A percentile compares a stretch with the other conserved stretches of the same genome.
These are phyloP conservation scores for Diplodia seriata DNA, from an alignment of 2,329 filamentous ascomycete species.

Conservation along the genomic window DNA sequence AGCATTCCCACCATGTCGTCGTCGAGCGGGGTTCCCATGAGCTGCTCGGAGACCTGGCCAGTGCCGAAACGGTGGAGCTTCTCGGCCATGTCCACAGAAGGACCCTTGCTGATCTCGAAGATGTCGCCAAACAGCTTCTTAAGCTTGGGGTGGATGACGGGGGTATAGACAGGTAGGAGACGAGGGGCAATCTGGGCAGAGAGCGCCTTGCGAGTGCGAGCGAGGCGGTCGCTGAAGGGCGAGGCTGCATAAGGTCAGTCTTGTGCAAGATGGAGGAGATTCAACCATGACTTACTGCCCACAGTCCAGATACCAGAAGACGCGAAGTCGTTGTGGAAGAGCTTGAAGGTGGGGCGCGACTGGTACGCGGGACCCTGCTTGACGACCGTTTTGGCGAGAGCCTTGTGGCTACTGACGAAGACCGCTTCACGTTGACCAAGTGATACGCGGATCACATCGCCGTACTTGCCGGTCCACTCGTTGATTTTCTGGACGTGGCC, in stretches of 20 bases:
- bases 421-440: constrained; percentile 8
- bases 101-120: constrained; percentile 34
- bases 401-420: constrained; percentile 11
- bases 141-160: constrained; percentile 36
- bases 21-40: constrained; percentile 34
- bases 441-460: constrained; percentile 6
- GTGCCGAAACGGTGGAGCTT: constrained; percentile 35
- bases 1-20: constrained; percentile 36
- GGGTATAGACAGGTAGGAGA: constrained; percentile 35
- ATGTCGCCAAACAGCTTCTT: constrained; percentile 35
- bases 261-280: neutral
- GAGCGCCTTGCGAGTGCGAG: constrained; percentile 35
- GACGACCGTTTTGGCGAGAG: neutral
- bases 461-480: constrained; percentile 8
- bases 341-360: constrained; percentile 5
- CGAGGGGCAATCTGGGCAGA: constrained; percentile 35
- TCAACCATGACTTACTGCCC: neutral
- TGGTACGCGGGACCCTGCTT: constrained; percentile 10
- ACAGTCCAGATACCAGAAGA: constrained; percentile 14
- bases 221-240: constrained; percentile 35
- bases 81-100: constrained; percentile 35
- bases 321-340: constrained; percentile 11
- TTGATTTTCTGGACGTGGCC: constrained; percentile 6
- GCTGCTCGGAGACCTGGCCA: constrained; percentile 35
- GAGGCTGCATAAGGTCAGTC: constrained; percentile 18